Evolutionary conservation across 2,329 filamentous ascomycete species (phyloP).

Genomic region (Alternaria burnsii): DNA sequence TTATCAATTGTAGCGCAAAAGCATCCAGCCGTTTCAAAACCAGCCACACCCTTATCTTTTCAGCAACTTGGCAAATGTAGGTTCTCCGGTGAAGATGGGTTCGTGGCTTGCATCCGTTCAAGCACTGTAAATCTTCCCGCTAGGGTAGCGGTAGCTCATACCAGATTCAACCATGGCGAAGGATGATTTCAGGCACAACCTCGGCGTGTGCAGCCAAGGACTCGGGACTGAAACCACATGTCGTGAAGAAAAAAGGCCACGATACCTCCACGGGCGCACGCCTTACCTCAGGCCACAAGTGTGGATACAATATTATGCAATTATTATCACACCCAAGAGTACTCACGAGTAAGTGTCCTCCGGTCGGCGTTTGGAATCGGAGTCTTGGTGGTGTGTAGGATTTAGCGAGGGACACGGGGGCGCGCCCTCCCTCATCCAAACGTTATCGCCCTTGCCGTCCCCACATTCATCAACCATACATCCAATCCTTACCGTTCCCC

Average conservation of each 20-base stretch:
- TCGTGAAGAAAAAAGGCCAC: not conserved
- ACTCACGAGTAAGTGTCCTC: slow-evolving; percentile 4
- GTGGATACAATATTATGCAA: slow-evolving; percentile 4
- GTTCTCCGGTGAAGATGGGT: slow-evolving; percentile 12
- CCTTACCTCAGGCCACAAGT: not conserved
- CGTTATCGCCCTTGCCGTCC: slow-evolving; percentile 12
- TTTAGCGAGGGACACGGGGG: slow-evolving; percentile 8
- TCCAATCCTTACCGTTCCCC: not conserved
- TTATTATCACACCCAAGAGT: not conserved
- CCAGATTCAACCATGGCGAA: not conserved
- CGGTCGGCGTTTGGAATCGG: slow-evolving; percentile 4
- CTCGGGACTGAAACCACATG: not conserved
- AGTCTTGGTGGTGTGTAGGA: slow-evolving; percentile 12
- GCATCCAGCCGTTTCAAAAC: not conserved
- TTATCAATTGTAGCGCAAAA: not conserved
- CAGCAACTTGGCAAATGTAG: not conserved
- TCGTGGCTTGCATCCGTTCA: slow-evolving; percentile 7
- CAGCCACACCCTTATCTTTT: not conserved
- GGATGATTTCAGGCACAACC: slow-evolving; percentile 2
- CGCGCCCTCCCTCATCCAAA: slow-evolving; percentile 6
- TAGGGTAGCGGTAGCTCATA: not conserved
- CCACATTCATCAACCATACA: not conserved
- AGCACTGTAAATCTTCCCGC: not conserved
- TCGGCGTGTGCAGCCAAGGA: not conserved
- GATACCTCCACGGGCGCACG: not conserved